Evolutionary conservation across 257 asterid species (phyloP).

Genomic region (Solanum raphanifolium): DNA sequence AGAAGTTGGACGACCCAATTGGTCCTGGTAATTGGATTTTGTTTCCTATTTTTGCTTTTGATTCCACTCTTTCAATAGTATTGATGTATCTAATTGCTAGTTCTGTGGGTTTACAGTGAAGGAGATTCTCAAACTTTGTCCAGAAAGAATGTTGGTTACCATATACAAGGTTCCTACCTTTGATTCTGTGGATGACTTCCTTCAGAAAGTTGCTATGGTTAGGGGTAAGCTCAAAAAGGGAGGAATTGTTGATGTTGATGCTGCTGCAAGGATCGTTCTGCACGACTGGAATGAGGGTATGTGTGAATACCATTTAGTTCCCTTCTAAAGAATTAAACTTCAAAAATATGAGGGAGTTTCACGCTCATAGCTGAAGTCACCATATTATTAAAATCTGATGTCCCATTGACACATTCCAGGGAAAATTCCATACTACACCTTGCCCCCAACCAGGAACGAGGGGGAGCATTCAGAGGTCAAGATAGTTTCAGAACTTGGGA

Average conservation of each 20-base stretch:
- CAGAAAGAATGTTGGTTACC: constrained; percentile 51
- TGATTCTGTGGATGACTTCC: constrained; percentile 74
- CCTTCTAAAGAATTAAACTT: background rate
- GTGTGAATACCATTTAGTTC: background rate
- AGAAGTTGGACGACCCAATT: constrained; percentile 75
- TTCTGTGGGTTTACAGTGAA: constrained; percentile 41
- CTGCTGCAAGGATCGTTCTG: constrained; percentile 83
- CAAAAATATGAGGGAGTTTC: background rate
- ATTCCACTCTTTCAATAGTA: background rate
- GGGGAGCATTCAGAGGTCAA: constrained; percentile 62
- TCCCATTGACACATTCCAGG: constrained; percentile 30
- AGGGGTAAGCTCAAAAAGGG: constrained; percentile 92
- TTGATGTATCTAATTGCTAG: background rate
- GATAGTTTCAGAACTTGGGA: constrained; percentile 66
- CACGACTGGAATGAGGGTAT: constrained; percentile 97
- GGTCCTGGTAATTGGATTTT: constrained; percentile 54
- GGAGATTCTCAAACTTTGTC: constrained; percentile 85
- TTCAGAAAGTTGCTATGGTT: constrained; percentile 67
- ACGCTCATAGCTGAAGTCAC: background rate
- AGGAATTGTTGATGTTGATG: constrained; percentile 70
- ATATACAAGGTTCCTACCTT: constrained; percentile 71
- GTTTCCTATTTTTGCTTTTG: background rate
- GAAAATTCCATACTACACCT: constrained; percentile 80
- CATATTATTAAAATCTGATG: background rate
- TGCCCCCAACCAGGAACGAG: constrained; percentile 64